These are phyloP conservation scores for Naganishia sp. DNA, from an alignment of 1,284 basidiomycete species.

Conservation along the genomic window DNA sequence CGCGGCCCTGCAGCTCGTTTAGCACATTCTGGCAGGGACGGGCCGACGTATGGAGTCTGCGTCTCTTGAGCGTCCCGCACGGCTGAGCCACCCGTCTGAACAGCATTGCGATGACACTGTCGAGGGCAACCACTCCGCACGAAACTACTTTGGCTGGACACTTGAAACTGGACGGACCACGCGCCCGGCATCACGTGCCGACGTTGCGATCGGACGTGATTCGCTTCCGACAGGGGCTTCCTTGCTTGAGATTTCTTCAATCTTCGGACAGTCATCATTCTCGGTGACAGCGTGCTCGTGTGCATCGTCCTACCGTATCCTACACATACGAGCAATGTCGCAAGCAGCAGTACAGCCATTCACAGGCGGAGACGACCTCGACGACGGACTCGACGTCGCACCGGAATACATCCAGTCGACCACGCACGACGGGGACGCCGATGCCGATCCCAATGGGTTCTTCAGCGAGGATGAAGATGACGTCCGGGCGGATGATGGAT, in stretches of 20 bases:
- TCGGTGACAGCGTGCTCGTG: background rate
- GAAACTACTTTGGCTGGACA: background rate
- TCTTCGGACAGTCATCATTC: background rate
- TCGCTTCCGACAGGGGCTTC: background rate
- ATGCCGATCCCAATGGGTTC: constrained; percentile 29
- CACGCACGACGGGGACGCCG: constrained; percentile 27
- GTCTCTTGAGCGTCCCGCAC: background rate
- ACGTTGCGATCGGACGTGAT: background rate
- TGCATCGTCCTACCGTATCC: background rate
- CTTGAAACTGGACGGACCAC: constrained; percentile 24
- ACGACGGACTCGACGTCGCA: constrained; percentile 48
- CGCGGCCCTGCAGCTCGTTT: constrained; percentile 53
- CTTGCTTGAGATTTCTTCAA: background rate
- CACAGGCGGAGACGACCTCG: constrained; percentile 47
- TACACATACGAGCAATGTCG: constrained; percentile 1
- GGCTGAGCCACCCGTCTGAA: background rate
- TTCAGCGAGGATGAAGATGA: constrained; percentile 32
- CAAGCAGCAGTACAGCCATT: constrained; percentile 15
- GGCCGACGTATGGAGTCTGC: constrained; percentile 38
- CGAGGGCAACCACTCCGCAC: background rate
- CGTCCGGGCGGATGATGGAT: background rate
- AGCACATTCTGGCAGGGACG: constrained; percentile 42
- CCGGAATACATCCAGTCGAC: constrained; percentile 35
- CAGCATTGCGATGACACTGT: background rate
- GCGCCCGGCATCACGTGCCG: constrained; percentile 10